Evolutionary conservation across 495 filamentous ascomycete genomes (phyloP).

Genomic region (Penicillium nucicola): DNA sequence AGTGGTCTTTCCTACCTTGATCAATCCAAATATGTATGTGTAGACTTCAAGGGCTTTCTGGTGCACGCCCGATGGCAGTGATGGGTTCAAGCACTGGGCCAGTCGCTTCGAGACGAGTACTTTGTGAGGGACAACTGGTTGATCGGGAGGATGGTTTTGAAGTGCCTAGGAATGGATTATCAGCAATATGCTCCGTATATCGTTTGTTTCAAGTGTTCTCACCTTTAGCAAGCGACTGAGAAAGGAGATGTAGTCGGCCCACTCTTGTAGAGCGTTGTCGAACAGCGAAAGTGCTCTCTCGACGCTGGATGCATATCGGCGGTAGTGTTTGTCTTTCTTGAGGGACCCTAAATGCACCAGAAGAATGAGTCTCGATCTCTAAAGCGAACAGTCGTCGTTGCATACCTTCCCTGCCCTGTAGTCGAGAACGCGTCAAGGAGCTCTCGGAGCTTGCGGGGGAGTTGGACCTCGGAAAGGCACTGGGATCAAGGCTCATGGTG

Average conservation of each 20-base stretch:
- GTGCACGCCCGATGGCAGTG: slow-evolving; percentile 94
- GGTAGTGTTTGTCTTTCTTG: slow-evolving; percentile 85
- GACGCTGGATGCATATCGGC: slow-evolving; percentile 84
- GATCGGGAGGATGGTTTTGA: slow-evolving; percentile 74
- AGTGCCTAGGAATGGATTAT: slow-evolving; percentile 61
- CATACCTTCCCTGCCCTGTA: slow-evolving; percentile 51
- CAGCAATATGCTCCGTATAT: slow-evolving; percentile 15
- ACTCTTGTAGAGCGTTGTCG: slow-evolving; percentile 92
- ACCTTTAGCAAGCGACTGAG: slow-evolving; percentile 89
- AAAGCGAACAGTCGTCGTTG: not conserved
- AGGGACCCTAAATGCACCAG: slow-evolving; percentile 51
- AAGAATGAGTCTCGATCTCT: slow-evolving; percentile 1
- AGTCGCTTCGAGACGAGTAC: slow-evolving; percentile 81
- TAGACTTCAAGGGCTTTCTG: slow-evolving; percentile 97
- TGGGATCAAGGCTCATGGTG: slow-evolving; percentile 71
- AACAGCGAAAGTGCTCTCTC: slow-evolving; percentile 87
- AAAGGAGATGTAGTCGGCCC: slow-evolving; percentile 99
- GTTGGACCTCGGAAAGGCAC: slow-evolving; percentile 60
- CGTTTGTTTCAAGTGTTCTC: slow-evolving; percentile 6
- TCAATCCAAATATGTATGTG: slow-evolving; percentile 68
- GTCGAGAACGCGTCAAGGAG: slow-evolving; percentile 62
- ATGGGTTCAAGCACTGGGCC: slow-evolving; percentile 91
- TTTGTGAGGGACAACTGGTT: slow-evolving; percentile 76
- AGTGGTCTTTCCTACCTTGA: slow-evolving; percentile 24
- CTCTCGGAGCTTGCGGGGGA: slow-evolving; percentile 77